These are phyloP conservation scores for Acephala macrosclerotiorum DNA, from an alignment of 2,329 filamentous ascomycete genomes.

Conservation along the genomic window DNA sequence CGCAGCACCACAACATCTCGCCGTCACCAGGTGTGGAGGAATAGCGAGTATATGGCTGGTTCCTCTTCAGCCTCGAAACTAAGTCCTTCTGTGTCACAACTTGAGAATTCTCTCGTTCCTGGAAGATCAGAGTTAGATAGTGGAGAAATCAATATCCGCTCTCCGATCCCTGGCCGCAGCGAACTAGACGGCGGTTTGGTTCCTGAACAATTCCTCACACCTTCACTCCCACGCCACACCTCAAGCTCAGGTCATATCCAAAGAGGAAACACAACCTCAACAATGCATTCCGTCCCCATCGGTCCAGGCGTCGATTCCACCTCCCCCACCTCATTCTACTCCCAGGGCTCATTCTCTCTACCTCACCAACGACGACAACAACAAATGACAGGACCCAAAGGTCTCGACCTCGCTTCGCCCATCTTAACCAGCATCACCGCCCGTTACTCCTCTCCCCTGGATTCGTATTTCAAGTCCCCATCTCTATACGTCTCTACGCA, in stretches of 20 bases:
- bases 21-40: not conserved
- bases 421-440: not conserved
- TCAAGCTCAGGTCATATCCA: too few relatives aligned
- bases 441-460: not conserved
- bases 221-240: not conserved
- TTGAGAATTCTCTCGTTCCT: conserved; percentile 24
- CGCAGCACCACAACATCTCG: not conserved
- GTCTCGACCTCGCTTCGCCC: conserved; percentile 13
- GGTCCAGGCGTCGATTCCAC: conserved; percentile 31
- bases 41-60: not conserved
- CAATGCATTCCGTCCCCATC: conserved; percentile 34
- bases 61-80: not conserved
- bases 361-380: not conserved
- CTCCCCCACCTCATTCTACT: conserved; percentile 2
- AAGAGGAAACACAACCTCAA: conserved; percentile 13
- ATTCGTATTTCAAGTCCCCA: not conserved
- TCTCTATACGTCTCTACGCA: not conserved
- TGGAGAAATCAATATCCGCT: not conserved
- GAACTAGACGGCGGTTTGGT: not conserved
- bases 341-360: not conserved
- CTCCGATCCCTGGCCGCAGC: conserved; percentile 7
- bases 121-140: not conserved
- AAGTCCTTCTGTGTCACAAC: not conserved
- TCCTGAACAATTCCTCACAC: not conserved
- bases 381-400: conserved; percentile 16